phyloP scores from a whole-genome alignment of 169 alveolate genomes.

The Cryptosporidium tyzzeri region DNA sequence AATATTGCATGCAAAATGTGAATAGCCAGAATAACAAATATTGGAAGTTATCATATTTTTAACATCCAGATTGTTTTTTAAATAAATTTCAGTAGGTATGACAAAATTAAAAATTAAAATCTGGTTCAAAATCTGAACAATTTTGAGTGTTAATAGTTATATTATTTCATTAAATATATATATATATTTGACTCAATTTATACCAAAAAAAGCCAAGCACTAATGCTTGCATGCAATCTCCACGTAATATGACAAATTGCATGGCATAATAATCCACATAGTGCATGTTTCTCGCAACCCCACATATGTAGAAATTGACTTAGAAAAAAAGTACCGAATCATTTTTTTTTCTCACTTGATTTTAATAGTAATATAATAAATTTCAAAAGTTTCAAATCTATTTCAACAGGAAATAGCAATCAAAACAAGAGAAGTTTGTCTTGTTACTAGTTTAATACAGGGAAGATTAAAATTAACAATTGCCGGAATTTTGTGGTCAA shows the following conservation, averaged over 20 bases:
- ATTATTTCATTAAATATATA: too few relatives aligned
- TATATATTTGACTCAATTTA: neutral
- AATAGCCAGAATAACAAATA: neutral
- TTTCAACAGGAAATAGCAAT: neutral
- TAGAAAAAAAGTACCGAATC: neutral
- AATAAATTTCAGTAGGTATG: too few relatives aligned
- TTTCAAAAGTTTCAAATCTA: neutral
- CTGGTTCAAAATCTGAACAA: too few relatives aligned
- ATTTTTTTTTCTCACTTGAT: neutral
- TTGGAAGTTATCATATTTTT: too few relatives aligned
- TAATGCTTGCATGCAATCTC: neutral
- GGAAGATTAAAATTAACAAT: neutral
- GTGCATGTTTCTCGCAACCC: conserved; percentile 36
- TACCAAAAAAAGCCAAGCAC: too few relatives aligned
- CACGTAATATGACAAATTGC: neutral
- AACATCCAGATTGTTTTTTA: neutral
- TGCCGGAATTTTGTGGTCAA: conserved; percentile 60
- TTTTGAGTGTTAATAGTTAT: neutral
- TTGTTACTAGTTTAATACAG: neutral
- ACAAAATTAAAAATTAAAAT: too few relatives aligned
- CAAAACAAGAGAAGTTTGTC: neutral
- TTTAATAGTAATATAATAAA: neutral
- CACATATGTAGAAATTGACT: neutral
- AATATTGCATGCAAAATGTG: neutral
- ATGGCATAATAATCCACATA: neutral